These are phyloP conservation scores for Tremellales sp. DNA, from an alignment of 1,284 basidiomycete genomes.

Conservation along the genomic window DNA sequence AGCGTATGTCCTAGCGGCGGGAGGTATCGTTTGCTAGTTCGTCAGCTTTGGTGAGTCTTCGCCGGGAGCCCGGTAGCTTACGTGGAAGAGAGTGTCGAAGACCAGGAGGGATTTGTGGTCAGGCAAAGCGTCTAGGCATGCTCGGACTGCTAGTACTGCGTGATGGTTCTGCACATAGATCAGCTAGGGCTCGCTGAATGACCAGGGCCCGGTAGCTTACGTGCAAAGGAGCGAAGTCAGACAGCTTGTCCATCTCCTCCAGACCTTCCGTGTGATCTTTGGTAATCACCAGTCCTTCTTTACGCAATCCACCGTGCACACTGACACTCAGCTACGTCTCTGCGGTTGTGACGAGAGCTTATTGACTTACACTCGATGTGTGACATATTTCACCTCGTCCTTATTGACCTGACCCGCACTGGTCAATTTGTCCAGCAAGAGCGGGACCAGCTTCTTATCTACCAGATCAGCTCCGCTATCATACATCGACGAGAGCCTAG, in stretches of 20 bases:
- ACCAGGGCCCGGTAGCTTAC: conserved; percentile 37
- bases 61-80: conserved; percentile 8
- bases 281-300: conserved; percentile 62
- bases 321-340: conserved; percentile 44
- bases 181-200: not conserved
- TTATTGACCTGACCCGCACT: conserved; percentile 24
- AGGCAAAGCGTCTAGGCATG: conserved; percentile 62
- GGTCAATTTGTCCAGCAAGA: conserved; percentile 39
- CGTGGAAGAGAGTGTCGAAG: conserved; percentile 83
- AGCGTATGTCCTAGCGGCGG: conserved; percentile 70
- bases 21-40: conserved; percentile 58
- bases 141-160: conserved; percentile 51
- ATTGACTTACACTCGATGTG: conserved; percentile 44
- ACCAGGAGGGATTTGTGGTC: conserved; percentile 50
- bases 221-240: conserved; percentile 73
- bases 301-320: conserved; percentile 76
- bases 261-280: conserved; percentile 54
- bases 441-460: conserved; percentile 42
- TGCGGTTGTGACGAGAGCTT: conserved; percentile 2
- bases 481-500: conserved; percentile 1
- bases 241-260: conserved; percentile 67
- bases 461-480: not conserved
- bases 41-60: not conserved
- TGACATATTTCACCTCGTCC: conserved; percentile 45
- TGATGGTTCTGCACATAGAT: conserved; percentile 49